Percentiles rank a stretch among this genome's conserved stretches.
Evolutionary conservation across 2,329 filamentous ascomycete genomes (phyloP).

Genomic region (Cercospora sp.): DNA sequence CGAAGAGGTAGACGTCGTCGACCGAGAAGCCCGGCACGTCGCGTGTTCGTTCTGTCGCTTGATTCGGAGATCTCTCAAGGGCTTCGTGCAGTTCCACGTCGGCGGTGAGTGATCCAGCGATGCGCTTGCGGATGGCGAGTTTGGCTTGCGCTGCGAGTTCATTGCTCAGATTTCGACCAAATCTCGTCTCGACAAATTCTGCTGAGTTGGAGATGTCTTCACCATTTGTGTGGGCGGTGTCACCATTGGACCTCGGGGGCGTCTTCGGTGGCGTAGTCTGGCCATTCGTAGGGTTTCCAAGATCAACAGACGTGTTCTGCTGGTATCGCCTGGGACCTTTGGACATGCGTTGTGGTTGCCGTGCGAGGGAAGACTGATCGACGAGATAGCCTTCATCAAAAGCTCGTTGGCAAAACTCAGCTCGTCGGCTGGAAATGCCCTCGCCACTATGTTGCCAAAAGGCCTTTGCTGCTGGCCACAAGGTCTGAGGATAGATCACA

Average conservation of each 20-base stretch:
- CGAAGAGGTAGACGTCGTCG: constrained; percentile 85
- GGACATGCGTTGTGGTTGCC: constrained; percentile 43
- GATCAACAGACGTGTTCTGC: constrained; percentile 57
- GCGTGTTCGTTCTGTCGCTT: constrained; percentile 40
- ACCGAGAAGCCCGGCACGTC: constrained; percentile 68
- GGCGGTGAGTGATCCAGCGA: constrained; percentile 78
- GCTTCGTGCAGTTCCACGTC: constrained; percentile 67
- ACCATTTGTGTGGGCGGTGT: constrained; percentile 27
- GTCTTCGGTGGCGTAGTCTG: constrained; percentile 22
- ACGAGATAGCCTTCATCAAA: constrained; percentile 69
- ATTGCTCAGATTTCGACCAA: constrained; percentile 84
- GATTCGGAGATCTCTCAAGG: constrained; percentile 47
- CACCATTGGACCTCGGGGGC: constrained; percentile 11
- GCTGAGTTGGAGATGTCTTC: constrained; percentile 64
- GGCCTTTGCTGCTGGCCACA: constrained; percentile 76
- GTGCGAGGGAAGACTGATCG: constrained; percentile 46
- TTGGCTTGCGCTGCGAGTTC: constrained; percentile 79
- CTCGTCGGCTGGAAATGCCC: constrained; percentile 84
- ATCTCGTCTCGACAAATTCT: constrained; percentile 88
- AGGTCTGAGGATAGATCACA: constrained; percentile 68
- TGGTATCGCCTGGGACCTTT: constrained; percentile 84
- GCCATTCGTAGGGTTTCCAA: constrained; percentile 24
- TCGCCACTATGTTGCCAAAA: constrained; percentile 98
- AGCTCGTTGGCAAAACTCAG: constrained; percentile 81
- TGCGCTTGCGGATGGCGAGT: constrained; percentile 79